Base-by-base conservation (phyloP, 169 alveolate genomes). In the Perkinsus chesapeaki region DNA sequence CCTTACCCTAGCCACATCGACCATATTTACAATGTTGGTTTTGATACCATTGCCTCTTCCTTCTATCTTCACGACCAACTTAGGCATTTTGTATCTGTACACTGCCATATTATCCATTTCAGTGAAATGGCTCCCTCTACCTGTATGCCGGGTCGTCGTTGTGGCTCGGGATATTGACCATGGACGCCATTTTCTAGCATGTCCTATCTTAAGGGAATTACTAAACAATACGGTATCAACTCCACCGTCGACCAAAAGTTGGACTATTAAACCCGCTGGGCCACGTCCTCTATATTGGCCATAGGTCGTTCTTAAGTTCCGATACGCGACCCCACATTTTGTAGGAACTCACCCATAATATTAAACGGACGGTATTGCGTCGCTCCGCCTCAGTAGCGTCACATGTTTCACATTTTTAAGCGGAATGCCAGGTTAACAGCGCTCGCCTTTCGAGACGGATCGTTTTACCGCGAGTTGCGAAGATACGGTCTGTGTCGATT, bases 11-110 rank as follows among this genome's bases (percentile, higher is more conserved):
- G 99, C 99, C 90, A 99, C 99, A 90, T 99, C 99, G 37, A 98
- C 99, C 97, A 99, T 97, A 94, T 99, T 99, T 73, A 98, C 96
- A 37, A 99, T 97, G 95, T 99, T 98, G 37, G 99, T 99, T 95
- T 98, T 98, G 91, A 98, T 98, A 36, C 96, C 96, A 91, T 95
- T 95, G 27, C 96, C 96, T 0, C 96, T 90, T 37, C 96, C 91
- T 95, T 96, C n/a, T 93, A 93, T 34, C 94, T 94, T 95, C 5
- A 96, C 93, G n/a, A 94, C 91, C 92, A 95, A 39, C 82, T 92
- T 93, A 39, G 96, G 96, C 96, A 95, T 95, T 72, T 94, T 95
- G 94, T 95, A 95, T n/a, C 96, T 94, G 73, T 92, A 94, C n/a
- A n/a, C n/a, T n/a, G n/a, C n/a, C n/a, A n/a, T n/a, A n/a, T n/a